A percentile compares a stretch with the other conserved stretches of the same genome.
phyloP scores from a whole-genome alignment of 805 yeast genomes.

The Kazachstania taianensis region DNA sequence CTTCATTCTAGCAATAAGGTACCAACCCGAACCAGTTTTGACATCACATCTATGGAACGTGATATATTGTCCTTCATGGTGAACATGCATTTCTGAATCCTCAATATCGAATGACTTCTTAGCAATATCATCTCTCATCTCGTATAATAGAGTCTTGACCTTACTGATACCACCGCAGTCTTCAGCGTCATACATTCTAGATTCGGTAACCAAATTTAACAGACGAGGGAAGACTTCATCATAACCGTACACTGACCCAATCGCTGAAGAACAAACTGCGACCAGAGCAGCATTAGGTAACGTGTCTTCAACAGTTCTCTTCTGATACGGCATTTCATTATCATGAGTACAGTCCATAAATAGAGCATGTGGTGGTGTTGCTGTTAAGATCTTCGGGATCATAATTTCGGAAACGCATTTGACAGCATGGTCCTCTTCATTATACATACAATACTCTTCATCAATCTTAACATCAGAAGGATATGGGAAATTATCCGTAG shows the following conservation, averaged over 20 bases:
- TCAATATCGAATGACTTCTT: conserved; percentile 34
- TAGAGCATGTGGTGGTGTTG: conserved; percentile 81
- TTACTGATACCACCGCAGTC: conserved; percentile 56
- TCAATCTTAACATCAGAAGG: conserved; percentile 43
- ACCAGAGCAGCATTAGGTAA: conserved; percentile 92
- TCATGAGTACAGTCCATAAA: conserved; percentile 98
- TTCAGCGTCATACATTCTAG: conserved; percentile 44
- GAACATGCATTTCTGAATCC: conserved; percentile 88
- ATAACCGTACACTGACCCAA: conserved; percentile 88
- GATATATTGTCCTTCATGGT: conserved; percentile 85
- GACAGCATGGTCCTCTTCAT: conserved; percentile 11
- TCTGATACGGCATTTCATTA: conserved; percentile 80
- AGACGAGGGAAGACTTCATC: conserved; percentile 85
- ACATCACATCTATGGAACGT: conserved; percentile 84
- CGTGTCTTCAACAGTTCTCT: conserved; percentile 89
- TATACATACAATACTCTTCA: conserved; percentile 16
- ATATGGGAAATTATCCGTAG: conserved; percentile 63
- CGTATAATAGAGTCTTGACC: conserved; percentile 53
- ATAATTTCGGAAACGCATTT: conserved; percentile 48
- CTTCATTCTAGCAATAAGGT: conserved; percentile 77
- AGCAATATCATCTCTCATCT: conserved; percentile 49
- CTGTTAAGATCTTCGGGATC: conserved; percentile 53
- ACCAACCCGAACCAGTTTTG: conserved; percentile 79
- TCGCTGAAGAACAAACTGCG: conserved; percentile 84
- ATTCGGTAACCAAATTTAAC: conserved; percentile 72